Percentiles rank a stretch among this genome's conserved stretches.
Conservation (phyloP, 306 rosid species). For the Lathyrus sativus region DNA sequence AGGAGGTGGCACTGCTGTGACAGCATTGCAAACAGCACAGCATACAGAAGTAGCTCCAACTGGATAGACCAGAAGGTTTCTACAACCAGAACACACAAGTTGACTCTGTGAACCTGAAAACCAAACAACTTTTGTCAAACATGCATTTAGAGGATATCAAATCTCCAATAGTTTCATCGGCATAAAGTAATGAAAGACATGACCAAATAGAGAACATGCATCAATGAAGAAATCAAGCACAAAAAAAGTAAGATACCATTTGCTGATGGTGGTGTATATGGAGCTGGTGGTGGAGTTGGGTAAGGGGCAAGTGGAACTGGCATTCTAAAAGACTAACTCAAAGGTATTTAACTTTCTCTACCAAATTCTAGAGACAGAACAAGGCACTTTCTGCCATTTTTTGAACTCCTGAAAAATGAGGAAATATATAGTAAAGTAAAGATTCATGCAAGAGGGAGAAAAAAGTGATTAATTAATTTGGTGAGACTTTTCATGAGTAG, state of each 20-base stretch:
- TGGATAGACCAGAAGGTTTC: slow-evolving; percentile 86
- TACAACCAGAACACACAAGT: slow-evolving; percentile 96
- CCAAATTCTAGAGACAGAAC: slow-evolving; percentile 48
- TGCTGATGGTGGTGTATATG: slow-evolving; percentile 68
- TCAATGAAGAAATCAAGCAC: slow-evolving; percentile 30
- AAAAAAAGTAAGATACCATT: slow-evolving; percentile 59
- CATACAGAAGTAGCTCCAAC: slow-evolving; percentile 96
- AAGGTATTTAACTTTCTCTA: slow-evolving; percentile 40
- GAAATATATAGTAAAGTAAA: slow-evolving; percentile 30
- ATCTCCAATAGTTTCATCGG: slow-evolving; percentile 28
- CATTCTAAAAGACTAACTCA: slow-evolving; percentile 58
- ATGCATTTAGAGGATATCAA: slow-evolving; percentile 5
- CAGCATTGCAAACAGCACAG: slow-evolving; percentile 99
- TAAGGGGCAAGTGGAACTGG: slow-evolving; percentile 99
- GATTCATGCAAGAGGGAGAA: slow-evolving; percentile 22
- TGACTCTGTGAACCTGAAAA: slow-evolving; percentile 82
- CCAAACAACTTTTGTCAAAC: slow-evolving; percentile 21
- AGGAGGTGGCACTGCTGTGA: slow-evolving; percentile 94
- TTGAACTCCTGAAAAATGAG: slow-evolving; percentile 47
- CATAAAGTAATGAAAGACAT: slow-evolving; percentile 18
- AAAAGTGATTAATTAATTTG: not conserved
- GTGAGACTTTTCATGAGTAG: slow-evolving; percentile 15
- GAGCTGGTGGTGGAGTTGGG: slow-evolving; percentile 80
- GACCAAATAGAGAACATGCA: slow-evolving; percentile 25
- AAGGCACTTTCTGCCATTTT: slow-evolving; percentile 49